These are phyloP conservation scores for Steccherinum ochraceum DNA, from an alignment of 768 basidiomycete genomes.

Conservation along the genomic window DNA sequence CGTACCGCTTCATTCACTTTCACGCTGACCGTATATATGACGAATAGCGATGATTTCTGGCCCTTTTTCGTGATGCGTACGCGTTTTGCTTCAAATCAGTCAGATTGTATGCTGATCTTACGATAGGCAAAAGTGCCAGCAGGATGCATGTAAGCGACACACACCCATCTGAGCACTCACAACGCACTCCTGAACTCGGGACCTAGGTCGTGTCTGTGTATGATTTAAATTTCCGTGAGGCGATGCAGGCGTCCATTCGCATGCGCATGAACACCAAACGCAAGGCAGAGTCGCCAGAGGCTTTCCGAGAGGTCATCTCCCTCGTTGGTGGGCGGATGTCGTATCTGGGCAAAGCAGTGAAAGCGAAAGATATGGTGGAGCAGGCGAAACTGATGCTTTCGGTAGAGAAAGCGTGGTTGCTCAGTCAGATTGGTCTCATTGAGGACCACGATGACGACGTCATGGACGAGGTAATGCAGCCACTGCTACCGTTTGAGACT, in stretches of 20 bases:
- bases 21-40: conserved; percentile 11
- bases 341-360: conserved; percentile 65
- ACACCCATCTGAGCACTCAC: neutral
- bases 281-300: conserved; percentile 25
- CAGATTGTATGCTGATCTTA: conserved; percentile 9
- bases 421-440: conserved; percentile 76
- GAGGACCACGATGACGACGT: conserved; percentile 80
- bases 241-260: conserved; percentile 47
- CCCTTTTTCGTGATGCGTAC: conserved; percentile 62
- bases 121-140: conserved; percentile 58
- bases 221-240: conserved; percentile 58
- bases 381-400: conserved; percentile 59
- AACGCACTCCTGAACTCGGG: neutral
- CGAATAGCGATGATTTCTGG: conserved; percentile 76
- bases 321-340: conserved; percentile 75
- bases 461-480: conserved; percentile 73
- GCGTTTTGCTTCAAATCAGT: conserved; percentile 17
- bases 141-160: conserved; percentile 56
- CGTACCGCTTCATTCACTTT: conserved; percentile 8
- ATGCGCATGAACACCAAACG: conserved; percentile 42
- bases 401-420: conserved; percentile 77
- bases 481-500: neutral
- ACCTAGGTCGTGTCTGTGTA: conserved; percentile 61
- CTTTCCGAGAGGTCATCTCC: conserved; percentile 43
- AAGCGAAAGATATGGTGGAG: conserved; percentile 51